Evolutionary conservation across 1,284 basidiomycete species (phyloP).

Genomic region (Papiliotrema flavescens): DNA sequence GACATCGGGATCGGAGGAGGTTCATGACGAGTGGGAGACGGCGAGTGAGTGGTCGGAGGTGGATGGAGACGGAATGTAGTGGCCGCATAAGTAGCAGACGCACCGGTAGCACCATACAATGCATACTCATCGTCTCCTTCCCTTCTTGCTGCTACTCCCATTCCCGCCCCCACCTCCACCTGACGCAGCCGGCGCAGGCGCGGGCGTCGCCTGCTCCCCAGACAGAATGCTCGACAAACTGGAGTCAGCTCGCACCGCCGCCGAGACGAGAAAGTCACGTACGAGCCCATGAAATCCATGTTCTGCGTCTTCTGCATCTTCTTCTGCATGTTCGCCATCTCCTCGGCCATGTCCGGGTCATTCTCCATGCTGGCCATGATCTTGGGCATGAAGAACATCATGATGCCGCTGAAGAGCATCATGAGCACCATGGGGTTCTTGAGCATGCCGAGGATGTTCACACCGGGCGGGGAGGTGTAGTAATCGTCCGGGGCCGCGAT

Average conservation of each 20-base stretch:
- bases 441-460: constrained; percentile 73
- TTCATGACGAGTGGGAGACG: too few species aligned
- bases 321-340: constrained; percentile 65
- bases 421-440: constrained; percentile 84
- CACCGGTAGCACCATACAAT: too few species aligned
- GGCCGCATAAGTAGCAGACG: too few species aligned
- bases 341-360: constrained; percentile 70
- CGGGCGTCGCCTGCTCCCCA: constrained; percentile 1
- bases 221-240: constrained; percentile 29
- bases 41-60: too few species aligned
- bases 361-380: constrained; percentile 65
- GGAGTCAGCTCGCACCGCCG: background rate
- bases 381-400: constrained; percentile 76
- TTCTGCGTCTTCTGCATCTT: constrained; percentile 60
- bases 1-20: too few species aligned
- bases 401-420: constrained; percentile 65
- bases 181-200: background rate
- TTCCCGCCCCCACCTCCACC: background rate
- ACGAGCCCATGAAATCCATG: constrained; percentile 43
- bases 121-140: constrained; percentile 2
- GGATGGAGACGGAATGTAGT: too few species aligned
- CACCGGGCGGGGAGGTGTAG: constrained; percentile 60
- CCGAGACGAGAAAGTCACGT: constrained; percentile 10
- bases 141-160: background rate
- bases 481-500: constrained; percentile 63